These are phyloP conservation scores for Pythium brassicae DNA, from an alignment of 352 stramenopile genomes.

Conservation along the genomic window DNA sequence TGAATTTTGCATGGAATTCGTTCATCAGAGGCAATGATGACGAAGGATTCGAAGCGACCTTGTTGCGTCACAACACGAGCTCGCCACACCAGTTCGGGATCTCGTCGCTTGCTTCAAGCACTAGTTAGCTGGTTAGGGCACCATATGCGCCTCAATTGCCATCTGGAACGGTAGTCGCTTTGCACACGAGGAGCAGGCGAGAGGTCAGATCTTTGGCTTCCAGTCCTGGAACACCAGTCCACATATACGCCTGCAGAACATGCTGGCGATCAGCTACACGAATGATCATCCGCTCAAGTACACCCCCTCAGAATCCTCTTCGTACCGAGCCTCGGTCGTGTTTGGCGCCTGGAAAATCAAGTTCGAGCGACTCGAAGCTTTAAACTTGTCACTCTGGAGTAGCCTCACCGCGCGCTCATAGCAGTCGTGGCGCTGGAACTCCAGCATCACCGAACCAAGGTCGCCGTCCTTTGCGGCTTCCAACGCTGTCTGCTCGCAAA, in stretches of 20 bases:
- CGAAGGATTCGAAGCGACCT: too few species aligned
- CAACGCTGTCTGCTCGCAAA: slow-evolving; percentile 24
- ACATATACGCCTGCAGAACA: slow-evolving; percentile 20
- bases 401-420: slow-evolving; percentile 16
- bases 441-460: slow-evolving; percentile 46
- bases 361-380: slow-evolving; percentile 12
- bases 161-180: too few species aligned
- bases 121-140: too few species aligned
- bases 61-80: too few species aligned
- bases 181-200: not conserved
- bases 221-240: slow-evolving; percentile 51
- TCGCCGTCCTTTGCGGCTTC: slow-evolving; percentile 21
- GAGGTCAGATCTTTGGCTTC: slow-evolving; percentile 35
- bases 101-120: too few species aligned
- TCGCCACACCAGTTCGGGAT: too few species aligned
- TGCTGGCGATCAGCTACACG: not conserved
- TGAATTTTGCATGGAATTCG: too few species aligned
- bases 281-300: not conserved
- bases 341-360: slow-evolving; percentile 30
- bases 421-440: slow-evolving; percentile 38
- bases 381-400: slow-evolving; percentile 18
- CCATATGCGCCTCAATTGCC: too few species aligned
- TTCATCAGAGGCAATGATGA: too few species aligned
- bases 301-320: not conserved
- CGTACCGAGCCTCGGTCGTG: slow-evolving; percentile 25